Evolutionary conservation across 1,284 basidiomycete genomes (phyloP), one percentile per base, ranked within the genome.

Genomic region (Macrocybe sp.): DNA sequence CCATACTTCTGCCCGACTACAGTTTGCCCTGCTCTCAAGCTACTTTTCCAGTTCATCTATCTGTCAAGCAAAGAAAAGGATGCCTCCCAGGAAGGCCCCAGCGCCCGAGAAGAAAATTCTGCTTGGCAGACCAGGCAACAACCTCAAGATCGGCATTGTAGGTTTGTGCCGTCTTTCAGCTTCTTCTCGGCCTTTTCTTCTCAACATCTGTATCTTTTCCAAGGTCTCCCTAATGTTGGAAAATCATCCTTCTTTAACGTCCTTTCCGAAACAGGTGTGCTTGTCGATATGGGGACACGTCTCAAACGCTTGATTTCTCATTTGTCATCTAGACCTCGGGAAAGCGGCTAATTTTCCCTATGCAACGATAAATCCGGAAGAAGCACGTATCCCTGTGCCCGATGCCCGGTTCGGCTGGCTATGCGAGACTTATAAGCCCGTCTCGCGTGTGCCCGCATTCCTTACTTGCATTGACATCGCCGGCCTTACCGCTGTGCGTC

Each of bases 301-400:
- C 43, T 35, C 37, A 37, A n/a, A 45, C 37, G 9, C 4, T 40
- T 31, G 12, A 31, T 47, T 30, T 29, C 9, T 42, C n/a, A 28
- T 42, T 45, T 41, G 33, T 47, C 28, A 44, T 46, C 33, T 46
- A 93, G 89, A 97, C 70, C 80, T 98, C n/a, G 96, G 92, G 58
- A 96, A 97, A 69, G 86, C 92, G 40, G 94, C 94, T 68, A 99
- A 99, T 78, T 99, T 97, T 67, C 97, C 97, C 12, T 99, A 98
- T 62, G 94, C 94, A 9, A 97, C 95, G 45, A 97, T 97, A 66
- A 88, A 92, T 71, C 92, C 76, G 59, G 92, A 84, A 72, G 87
- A 90, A 74, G 93, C 97, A 36, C 92, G 96, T 61, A 93, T 99
- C 52, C 91, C 93, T 35, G 94, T 99, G n/a, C 97, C 97, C 7